phyloP scores from a whole-genome alignment of 2,329 filamentous ascomycete species.

The Fusarium sterilihyphosum region DNA sequence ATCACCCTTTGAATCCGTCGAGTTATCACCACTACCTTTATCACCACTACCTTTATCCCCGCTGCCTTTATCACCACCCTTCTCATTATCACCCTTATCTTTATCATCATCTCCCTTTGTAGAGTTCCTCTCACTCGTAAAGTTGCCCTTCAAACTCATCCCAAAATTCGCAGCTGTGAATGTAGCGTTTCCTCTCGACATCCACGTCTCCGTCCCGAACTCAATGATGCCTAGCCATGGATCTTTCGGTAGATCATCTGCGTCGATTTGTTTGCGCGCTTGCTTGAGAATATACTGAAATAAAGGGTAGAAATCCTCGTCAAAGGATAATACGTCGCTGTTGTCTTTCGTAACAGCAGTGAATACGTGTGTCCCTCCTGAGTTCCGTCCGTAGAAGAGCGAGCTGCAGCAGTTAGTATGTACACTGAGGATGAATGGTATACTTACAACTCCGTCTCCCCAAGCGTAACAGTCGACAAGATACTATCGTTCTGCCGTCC shows the following conservation, averaged over 20 bases:
- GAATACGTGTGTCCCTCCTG: conserved; percentile 39
- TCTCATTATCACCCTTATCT: not conserved
- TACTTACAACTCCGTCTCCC: conserved; percentile 38
- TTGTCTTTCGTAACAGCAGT: conserved; percentile 31
- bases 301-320: conserved; percentile 40
- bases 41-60: not conserved
- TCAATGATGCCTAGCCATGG: conserved; percentile 37
- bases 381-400: conserved; percentile 38
- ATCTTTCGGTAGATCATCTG: conserved; percentile 32
- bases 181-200: conserved; percentile 38
- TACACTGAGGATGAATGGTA: accelerated
- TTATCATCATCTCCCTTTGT: not conserved
- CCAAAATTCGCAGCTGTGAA: conserved; percentile 41
- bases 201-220: conserved; percentile 41
- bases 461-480: conserved; percentile 34
- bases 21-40: not conserved
- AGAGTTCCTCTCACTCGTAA: not conserved
- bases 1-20: conserved; percentile 5
- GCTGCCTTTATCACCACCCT: not conserved
- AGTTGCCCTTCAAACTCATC: conserved; percentile 28
- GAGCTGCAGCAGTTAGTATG: conserved; percentile 13
- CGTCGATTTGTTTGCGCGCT: conserved; percentile 20
- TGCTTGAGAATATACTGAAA: conserved; percentile 39
- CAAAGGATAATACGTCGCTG: conserved; percentile 32
- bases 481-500: conserved; percentile 31